Evolutionary conservation across 768 basidiomycete genomes (phyloP).

Genomic region (Lactarius hengduanensis): DNA sequence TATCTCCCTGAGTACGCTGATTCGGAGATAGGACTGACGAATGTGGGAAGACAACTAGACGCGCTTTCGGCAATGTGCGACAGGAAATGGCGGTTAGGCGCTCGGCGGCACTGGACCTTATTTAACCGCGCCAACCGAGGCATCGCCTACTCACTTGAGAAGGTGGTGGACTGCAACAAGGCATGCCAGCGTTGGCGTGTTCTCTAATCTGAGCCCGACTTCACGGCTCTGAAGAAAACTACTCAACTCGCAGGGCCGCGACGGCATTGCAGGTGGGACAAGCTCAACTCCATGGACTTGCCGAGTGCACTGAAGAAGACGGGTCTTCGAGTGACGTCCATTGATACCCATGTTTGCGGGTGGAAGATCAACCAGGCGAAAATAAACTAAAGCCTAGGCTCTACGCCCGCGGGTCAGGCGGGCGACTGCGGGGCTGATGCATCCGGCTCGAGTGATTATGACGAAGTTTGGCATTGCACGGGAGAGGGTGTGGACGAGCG

Average conservation of each 20-base stretch:
- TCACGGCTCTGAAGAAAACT: neutral
- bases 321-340: neutral
- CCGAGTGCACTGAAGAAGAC: neutral
- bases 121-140: neutral
- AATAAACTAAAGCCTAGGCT: neutral
- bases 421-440: neutral
- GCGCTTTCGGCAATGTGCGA: no score
- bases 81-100: no score
- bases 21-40: no score
- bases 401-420: neutral
- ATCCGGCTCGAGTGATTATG: neutral
- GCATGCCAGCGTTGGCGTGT: no score
- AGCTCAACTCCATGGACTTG: no score
- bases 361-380: neutral
- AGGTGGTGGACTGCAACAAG: no score
- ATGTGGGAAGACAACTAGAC: no score
- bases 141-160: neutral
- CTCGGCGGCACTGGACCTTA: no score
- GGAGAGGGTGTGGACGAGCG: neutral
- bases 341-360: neutral
- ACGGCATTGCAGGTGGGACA: neutral
- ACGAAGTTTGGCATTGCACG: neutral
- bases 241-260: neutral
- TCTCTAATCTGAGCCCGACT: neutral
- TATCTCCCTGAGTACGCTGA: neutral